phyloP scores from a whole-genome alignment of 106 monocot species.

The Phalaenopsis equestris region DNA sequence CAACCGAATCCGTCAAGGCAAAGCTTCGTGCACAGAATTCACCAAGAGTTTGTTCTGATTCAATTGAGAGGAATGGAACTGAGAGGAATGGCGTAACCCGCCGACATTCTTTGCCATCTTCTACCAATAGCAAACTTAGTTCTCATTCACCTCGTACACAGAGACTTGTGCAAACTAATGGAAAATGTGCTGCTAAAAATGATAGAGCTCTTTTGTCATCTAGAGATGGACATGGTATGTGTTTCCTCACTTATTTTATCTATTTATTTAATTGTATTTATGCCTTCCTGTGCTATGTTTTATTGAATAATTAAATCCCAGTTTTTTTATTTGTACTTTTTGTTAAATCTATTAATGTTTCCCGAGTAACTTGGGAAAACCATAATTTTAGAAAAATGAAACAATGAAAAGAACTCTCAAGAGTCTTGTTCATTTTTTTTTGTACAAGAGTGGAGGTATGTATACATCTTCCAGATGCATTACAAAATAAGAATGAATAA shows the following conservation, averaged over 20 bases:
- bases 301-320: neutral
- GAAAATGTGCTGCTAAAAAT: conserved; percentile 16
- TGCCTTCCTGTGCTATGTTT: neutral
- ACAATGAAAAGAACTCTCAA: too few relatives aligned
- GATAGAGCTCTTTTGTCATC: conserved; percentile 44
- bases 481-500: too few relatives aligned
- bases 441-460: too few relatives aligned
- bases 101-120: conserved; percentile 72
- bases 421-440: too few relatives aligned
- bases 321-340: neutral
- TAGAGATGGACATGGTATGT: conserved; percentile 43
- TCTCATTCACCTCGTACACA: conserved; percentile 50
- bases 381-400: neutral
- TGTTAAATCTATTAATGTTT: neutral
- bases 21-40: conserved; percentile 53
- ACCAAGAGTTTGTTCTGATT: conserved; percentile 60
- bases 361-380: neutral
- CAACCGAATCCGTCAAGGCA: conserved; percentile 78
- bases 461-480: too few relatives aligned
- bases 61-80: conserved; percentile 47
- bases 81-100: conserved; percentile 57
- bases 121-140: conserved; percentile 50
- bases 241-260: neutral
- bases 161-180: conserved; percentile 24
- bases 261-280: neutral